phyloP scores from a whole-genome alignment of 2,329 filamentous ascomycete species.

The Ophiostoma quercus region DNA sequence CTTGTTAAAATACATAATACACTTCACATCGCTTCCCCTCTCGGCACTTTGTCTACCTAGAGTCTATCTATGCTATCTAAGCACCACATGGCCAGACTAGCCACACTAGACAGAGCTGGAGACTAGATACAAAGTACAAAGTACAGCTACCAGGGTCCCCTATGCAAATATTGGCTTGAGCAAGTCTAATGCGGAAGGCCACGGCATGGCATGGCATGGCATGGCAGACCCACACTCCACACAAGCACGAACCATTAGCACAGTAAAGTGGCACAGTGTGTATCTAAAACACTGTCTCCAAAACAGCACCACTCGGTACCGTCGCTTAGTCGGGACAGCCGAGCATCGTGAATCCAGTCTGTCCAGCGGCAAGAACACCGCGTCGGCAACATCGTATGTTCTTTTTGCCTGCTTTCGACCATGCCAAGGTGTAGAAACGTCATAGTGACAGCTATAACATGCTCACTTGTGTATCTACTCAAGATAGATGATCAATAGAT shows the following conservation, averaged over 20 bases:
- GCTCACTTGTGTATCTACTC: neutral
- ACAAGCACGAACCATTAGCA: neutral
- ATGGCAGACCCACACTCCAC: neutral
- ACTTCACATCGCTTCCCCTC: neutral
- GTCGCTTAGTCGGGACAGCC: neutral
- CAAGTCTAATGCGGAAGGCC: conserved; percentile 13
- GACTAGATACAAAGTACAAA: neutral
- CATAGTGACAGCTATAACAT: neutral
- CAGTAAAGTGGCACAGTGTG: neutral
- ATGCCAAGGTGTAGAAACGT: conserved; percentile 5
- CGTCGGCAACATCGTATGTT: conserved; percentile 6
- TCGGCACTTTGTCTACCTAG: conserved; percentile 7
- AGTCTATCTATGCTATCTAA: conserved; percentile 13
- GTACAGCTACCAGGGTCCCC: neutral
- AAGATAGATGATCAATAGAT: no score
- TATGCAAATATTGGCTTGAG: no score
- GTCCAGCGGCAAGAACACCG: neutral
- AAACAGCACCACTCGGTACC: neutral
- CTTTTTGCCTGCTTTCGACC: neutral
- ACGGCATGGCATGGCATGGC: conserved; percentile 1
- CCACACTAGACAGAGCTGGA: neutral
- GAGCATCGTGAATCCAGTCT: neutral
- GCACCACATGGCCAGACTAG: conserved; percentile 10
- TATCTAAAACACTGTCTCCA: no score
- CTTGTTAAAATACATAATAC: neutral